These are phyloP conservation scores for Nematodospora anomalae DNA, from an alignment of 1,139 yeast species.

Conservation along the genomic window DNA sequence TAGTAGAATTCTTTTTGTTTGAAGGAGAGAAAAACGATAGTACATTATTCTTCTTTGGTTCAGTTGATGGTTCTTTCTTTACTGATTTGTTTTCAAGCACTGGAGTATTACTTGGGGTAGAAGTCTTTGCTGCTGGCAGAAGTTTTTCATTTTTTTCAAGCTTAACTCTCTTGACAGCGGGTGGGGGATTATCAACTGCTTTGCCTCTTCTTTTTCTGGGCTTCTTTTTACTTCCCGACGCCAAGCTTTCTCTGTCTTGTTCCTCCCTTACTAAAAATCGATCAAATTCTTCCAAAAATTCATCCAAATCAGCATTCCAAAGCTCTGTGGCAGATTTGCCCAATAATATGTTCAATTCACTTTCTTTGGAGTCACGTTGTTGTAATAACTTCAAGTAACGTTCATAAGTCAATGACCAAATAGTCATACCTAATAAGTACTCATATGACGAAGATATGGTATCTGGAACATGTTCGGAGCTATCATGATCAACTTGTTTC, in stretches of 20 bases:
- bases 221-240: constrained; percentile 30
- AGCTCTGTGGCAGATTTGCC: constrained; percentile 79
- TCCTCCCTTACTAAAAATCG: constrained; percentile 48
- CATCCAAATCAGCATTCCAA: constrained; percentile 83
- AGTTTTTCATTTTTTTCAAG: constrained; percentile 10
- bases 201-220: constrained; percentile 23
- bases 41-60: constrained; percentile 11
- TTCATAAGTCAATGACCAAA: constrained; percentile 91
- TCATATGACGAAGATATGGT: constrained; percentile 61
- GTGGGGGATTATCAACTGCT: constrained; percentile 13
- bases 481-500: constrained; percentile 25
- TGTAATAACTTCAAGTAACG: constrained; percentile 75
- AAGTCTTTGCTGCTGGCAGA: constrained; percentile 12
- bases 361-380: constrained; percentile 72
- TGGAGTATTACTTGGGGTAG: constrained; percentile 16
- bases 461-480: constrained; percentile 38
- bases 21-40: constrained; percentile 16
- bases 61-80: constrained; percentile 3
- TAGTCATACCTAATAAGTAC: constrained; percentile 81
- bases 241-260: constrained; percentile 30
- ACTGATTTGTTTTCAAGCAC: constrained; percentile 14
- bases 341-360: constrained; percentile 66
- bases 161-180: constrained; percentile 16
- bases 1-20: constrained; percentile 1
- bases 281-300: constrained; percentile 65